Conservation (phyloP, 805 yeast species). For the Wickerhamiella dianesei region DNA sequence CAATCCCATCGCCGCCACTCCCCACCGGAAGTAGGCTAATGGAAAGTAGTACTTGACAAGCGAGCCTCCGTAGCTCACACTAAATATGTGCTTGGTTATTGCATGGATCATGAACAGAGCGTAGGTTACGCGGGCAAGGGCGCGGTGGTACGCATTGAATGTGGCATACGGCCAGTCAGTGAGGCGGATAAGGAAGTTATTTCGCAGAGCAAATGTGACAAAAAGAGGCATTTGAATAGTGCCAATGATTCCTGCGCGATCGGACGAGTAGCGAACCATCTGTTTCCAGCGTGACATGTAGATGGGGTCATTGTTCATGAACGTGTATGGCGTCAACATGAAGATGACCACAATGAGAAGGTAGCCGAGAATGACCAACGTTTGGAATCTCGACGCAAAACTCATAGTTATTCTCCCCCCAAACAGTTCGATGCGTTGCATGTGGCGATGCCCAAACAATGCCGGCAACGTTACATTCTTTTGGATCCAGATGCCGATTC, state of each 20-base stretch:
- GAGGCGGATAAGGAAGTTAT: constrained; percentile 44
- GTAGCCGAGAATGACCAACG: constrained; percentile 32
- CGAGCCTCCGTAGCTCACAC: constrained; percentile 25
- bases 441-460: constrained; percentile 23
- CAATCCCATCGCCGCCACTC: constrained; percentile 25
- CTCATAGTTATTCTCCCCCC: constrained; percentile 18
- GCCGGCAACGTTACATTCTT: constrained; percentile 28
- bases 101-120: constrained; percentile 36
- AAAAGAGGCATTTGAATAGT: constrained; percentile 39
- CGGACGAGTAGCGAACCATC: constrained; percentile 34
- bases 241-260: constrained; percentile 40
- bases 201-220: constrained; percentile 47
- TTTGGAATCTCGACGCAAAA: constrained; percentile 43
- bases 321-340: constrained; percentile 22
- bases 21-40: constrained; percentile 25
- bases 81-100: constrained; percentile 35
- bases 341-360: constrained; percentile 25
- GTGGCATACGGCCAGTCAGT: constrained; percentile 46
- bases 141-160: constrained; percentile 45
- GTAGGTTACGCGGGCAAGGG: constrained; percentile 36
- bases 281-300: constrained; percentile 27
- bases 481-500: constrained; percentile 16
- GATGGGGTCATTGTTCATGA: constrained; percentile 26
- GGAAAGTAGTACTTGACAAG: constrained; percentile 24
- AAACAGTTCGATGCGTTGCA: constrained; percentile 17